Base-by-base conservation (phyloP, 129 eudicot genomes). In the Dittrichia graveolens region DNA sequence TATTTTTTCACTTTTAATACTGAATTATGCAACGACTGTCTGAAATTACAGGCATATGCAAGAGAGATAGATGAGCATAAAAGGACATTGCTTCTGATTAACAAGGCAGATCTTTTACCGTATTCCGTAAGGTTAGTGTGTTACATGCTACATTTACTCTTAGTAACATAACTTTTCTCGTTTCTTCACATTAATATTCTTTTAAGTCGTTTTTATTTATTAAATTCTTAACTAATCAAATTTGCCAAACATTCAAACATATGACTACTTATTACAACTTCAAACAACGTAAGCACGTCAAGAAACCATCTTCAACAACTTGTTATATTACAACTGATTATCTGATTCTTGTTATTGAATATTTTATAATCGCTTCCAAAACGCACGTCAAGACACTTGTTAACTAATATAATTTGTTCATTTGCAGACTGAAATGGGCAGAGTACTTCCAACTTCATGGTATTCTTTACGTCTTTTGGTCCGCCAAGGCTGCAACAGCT, bases 81-180 rank as follows among this genome's bases (percentile, higher is more conserved):
- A 67, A 84, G 81, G 80, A 94, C 96, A 50, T 6, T 94, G 79
- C 98, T 94, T 35, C 87, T 94, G 49, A 81, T 94, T 50, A 93
- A 93, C 86, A 93, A 93, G 86, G 98, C 98, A 7, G 98, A 90
- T 78, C 96, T 94, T 75, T 78, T 94, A 49, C 98, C 96, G 47
- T 34, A 66, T 67, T 70, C 90, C 11, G 83, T 94, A 41, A 90
- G 98, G 96, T 88, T 5, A 74, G 85, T 69, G 45, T 47, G 45
- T 6, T 40, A 68, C 38, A 16, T 13, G 9, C 8, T 8, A n/a
- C n/a, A 4, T 35, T 7, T 47, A n/a, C 52, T 15, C 6, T 14
- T 31, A 19, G 3, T 62, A 0, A 40, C 40, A 6, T 43, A 18
- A 8, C 3, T 3, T 0, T 3, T 4, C 1, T 4, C 24, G 7